Percentiles rank a stretch among this genome's conserved stretches.
Conservation (phyloP, 1,139 yeast genomes). For the Kluyveromyces sp. region DNA sequence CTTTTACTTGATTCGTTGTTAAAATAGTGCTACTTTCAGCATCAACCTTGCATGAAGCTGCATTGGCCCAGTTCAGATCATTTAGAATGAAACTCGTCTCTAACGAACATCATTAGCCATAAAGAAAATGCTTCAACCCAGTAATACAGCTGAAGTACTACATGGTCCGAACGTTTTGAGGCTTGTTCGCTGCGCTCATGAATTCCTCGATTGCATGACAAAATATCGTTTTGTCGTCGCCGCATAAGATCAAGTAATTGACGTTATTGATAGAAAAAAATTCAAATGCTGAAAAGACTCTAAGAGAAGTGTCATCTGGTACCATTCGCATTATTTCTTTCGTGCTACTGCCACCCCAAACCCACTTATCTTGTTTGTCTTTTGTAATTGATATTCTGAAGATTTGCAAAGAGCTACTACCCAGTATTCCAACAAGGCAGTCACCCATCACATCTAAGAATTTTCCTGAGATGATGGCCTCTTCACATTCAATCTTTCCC, state of each 20-base stretch:
- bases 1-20: constrained; percentile 7
- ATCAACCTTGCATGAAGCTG: not conserved
- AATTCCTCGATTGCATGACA: not conserved
- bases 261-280: not conserved
- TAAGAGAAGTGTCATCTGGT: constrained; percentile 1
- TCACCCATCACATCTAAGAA: constrained; percentile 12
- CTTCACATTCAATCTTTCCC: constrained; percentile 15
- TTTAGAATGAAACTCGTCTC: too few relatives aligned
- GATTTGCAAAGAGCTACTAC: not conserved
- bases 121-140: too few relatives aligned
- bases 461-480: constrained; percentile 15
- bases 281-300: not conserved
- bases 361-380: not conserved
- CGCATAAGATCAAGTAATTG: not conserved
- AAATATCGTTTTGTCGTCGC: not conserved
- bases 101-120: too few relatives aligned
- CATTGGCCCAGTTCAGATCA: too few relatives aligned
- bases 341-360: not conserved
- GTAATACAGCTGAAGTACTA: too few relatives aligned
- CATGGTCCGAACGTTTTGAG: too few relatives aligned
- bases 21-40: not conserved
- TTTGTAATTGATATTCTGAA: not conserved
- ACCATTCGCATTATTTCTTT: not conserved
- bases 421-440: not conserved
- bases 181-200: not conserved